Evolutionary conservation across 345 rosid species (phyloP).

Genomic region (Excoecaria agallocha): DNA sequence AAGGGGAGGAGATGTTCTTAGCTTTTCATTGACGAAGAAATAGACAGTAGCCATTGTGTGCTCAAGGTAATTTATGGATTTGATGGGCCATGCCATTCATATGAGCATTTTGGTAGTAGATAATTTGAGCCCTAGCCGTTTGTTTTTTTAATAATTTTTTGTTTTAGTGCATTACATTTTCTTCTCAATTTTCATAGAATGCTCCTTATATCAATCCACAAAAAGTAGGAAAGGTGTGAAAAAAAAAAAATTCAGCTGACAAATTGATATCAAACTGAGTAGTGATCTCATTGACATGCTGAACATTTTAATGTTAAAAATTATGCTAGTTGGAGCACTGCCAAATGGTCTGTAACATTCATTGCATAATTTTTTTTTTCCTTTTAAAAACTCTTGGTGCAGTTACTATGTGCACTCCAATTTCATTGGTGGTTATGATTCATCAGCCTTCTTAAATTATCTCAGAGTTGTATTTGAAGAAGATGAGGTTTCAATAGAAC

Average conservation of each 20-base stretch:
- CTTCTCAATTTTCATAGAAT: background rate
- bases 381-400: background rate
- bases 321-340: background rate
- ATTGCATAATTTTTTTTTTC: background rate
- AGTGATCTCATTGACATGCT: background rate
- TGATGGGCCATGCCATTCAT: slow-evolving; percentile 10
- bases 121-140: background rate
- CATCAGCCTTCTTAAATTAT: background rate
- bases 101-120: slow-evolving; percentile 3
- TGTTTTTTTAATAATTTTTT: background rate
- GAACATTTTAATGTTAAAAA: background rate
- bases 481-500: background rate
- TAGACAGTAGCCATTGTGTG: slow-evolving; percentile 46
- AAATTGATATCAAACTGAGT: background rate
- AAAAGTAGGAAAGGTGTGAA: background rate
- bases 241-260: background rate
- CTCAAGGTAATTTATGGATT: slow-evolving; percentile 64
- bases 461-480: background rate
- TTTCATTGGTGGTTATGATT: background rate
- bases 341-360: background rate
- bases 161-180: background rate
- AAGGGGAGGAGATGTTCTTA: slow-evolving; percentile 69
- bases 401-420: background rate
- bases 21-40: slow-evolving; percentile 74
- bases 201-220: background rate